Evolutionary conservation across 306 rosid genomes (phyloP).

Genomic region (Cucurbita argyrosperma): DNA sequence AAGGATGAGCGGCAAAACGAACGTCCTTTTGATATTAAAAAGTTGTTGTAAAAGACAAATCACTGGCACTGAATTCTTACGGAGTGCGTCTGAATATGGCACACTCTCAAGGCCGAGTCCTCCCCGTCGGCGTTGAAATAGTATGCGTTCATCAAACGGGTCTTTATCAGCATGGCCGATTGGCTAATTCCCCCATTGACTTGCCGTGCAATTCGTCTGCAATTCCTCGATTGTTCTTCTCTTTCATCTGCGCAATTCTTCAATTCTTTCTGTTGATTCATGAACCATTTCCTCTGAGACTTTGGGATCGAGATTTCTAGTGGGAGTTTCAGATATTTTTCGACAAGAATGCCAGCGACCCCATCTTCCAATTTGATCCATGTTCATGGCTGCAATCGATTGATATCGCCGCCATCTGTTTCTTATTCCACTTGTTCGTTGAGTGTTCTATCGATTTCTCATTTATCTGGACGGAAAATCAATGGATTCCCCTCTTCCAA

Average conservation of each 20-base stretch:
- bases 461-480: not conserved
- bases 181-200: not conserved
- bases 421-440: conserved; percentile 4
- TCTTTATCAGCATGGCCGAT: not conserved
- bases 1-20: not conserved
- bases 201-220: not conserved
- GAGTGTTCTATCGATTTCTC: not conserved
- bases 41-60: conserved; percentile 1
- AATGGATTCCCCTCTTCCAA: not conserved
- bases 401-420: not conserved
- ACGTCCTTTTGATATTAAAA: not conserved
- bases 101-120: not conserved
- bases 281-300: not conserved
- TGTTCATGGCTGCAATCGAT: not conserved
- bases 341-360: not conserved
- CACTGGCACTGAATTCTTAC: not conserved
- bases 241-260: not conserved
- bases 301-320: not conserved
- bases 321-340: not conserved
- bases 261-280: not conserved
- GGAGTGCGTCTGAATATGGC: not conserved
- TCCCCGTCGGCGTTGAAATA: conserved; percentile 5
- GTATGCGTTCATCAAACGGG: not conserved
- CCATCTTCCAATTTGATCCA: conserved; percentile 1
- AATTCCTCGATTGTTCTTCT: not conserved